Base-by-base conservation (phyloP, 2,329 filamentous ascomycete species). In the Colletotrichum spinosum region DNA sequence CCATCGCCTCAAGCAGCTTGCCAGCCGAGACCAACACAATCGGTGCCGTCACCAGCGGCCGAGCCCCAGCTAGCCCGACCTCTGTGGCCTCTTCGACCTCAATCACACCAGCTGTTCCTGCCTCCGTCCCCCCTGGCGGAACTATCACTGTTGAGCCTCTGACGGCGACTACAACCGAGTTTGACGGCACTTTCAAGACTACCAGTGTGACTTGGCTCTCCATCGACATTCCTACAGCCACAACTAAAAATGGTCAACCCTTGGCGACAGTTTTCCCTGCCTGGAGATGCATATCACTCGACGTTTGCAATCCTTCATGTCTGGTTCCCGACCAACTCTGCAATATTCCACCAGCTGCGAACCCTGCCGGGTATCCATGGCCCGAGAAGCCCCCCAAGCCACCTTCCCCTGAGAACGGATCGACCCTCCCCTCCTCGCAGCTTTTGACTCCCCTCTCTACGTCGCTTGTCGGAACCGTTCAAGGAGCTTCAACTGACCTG, bases 151-250 rank as follows among this genome's bases (percentile, higher is more conserved):
- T 66, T 10, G 37, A 53, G 48, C 58, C 58, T 17, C 35, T 66
- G 4, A 57, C 53, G 15, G 58, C 53, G 5, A 66, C 53, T 7
- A 33, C 39, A 11, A 8, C 46, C n/a, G 41, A 50, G 15, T 3
- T 15, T 12, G 57, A 56, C 34, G 62, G 62, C 12, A 52, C 12
- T 13, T 61, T 46, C 35, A 52, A 13, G 33, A 57, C 59, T 13
- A 62, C 63, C 3, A 66, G 48, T 5, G 53, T 66, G 2, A 66
- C 58, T 15, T 66, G 63, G 63, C 53, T 66, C 13, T 66, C 63
- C 3, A 66, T 62, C n/a, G 52, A 62, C 41, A 39, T 62, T 1
- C 49, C 53, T 37, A 17, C 46, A 4, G 42, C 42, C 8, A 57
- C 37, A 2, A 57, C 37, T 3, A 17, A 37, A 1, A 48, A 37